Percentiles rank a stretch among this genome's conserved stretches.
phyloP scores from a whole-genome alignment of 2,329 filamentous ascomycete genomes.

The Zasmidium citrigriseum region DNA sequence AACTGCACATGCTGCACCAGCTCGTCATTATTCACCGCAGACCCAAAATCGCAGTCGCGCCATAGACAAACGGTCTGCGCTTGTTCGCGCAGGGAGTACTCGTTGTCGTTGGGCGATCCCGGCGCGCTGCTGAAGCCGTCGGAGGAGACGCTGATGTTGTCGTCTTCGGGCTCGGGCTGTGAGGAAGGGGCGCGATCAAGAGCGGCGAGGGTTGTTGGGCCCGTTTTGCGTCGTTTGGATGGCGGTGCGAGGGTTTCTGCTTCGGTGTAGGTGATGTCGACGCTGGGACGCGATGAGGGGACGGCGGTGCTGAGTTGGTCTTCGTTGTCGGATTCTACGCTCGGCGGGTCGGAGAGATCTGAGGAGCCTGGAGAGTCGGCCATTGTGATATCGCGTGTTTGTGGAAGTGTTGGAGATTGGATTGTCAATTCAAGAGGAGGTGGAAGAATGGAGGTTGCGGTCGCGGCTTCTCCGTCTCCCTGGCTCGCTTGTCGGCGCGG shows the following conservation, averaged over 20 bases:
- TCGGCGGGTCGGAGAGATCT: slow-evolving; percentile 63
- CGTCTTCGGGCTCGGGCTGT: slow-evolving; percentile 47
- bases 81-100: slow-evolving; percentile 45
- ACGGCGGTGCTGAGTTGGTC: slow-evolving; percentile 53
- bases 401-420: not conserved
- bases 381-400: slow-evolving; percentile 22
- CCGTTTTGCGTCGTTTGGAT: slow-evolving; percentile 42
- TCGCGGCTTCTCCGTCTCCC: not conserved
- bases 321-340: slow-evolving; percentile 63
- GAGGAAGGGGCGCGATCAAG: slow-evolving; percentile 39
- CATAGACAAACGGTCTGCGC: slow-evolving; percentile 50
- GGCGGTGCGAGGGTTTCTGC: slow-evolving; percentile 33
- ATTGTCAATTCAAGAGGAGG: not conserved
- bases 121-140: slow-evolving; percentile 81
- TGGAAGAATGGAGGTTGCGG: not conserved
- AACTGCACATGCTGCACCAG: slow-evolving; percentile 66
- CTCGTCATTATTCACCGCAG: slow-evolving; percentile 53
- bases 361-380: slow-evolving; percentile 62
- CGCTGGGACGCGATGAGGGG: slow-evolving; percentile 47
- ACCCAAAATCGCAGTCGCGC: slow-evolving; percentile 52
- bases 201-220: slow-evolving; percentile 22
- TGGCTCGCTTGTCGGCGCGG: not conserved
- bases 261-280: slow-evolving; percentile 39
- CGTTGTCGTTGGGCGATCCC: slow-evolving; percentile 50
- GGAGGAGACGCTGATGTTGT: slow-evolving; percentile 67